These are phyloP conservation scores for Penicillium salamii DNA, from an alignment of 495 filamentous ascomycete genomes.

Conservation along the genomic window DNA sequence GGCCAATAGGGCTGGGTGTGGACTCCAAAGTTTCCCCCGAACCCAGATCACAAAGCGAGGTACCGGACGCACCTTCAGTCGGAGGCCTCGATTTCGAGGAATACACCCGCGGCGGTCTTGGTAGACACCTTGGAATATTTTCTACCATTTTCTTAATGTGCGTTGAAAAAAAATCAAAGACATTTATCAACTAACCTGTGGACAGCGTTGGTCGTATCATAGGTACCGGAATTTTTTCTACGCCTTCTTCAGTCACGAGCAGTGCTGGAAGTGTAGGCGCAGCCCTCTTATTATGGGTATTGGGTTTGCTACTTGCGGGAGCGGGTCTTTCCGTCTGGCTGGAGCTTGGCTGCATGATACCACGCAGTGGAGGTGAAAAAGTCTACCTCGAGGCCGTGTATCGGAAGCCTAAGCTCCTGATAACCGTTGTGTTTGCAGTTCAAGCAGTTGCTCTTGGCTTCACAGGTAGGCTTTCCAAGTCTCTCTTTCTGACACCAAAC, in stretches of 20 bases:
- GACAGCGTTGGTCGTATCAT: slow-evolving; percentile 60
- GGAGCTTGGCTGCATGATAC: slow-evolving; percentile 68
- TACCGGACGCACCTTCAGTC: not conserved
- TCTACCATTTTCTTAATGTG: slow-evolving; percentile 46
- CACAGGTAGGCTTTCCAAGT: slow-evolving; percentile 34
- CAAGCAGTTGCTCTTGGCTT: slow-evolving; percentile 66
- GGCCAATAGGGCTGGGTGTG: no score
- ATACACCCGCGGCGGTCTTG: slow-evolving; percentile 12
- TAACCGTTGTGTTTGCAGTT: slow-evolving; percentile 60
- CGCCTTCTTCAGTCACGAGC: slow-evolving; percentile 57
- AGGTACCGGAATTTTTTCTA: slow-evolving; percentile 70
- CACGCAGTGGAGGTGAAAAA: slow-evolving; percentile 64
- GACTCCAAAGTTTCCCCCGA: no score
- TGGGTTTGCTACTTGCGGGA: slow-evolving; percentile 55
- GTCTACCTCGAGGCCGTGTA: slow-evolving; percentile 74
- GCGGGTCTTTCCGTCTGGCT: slow-evolving; percentile 58
- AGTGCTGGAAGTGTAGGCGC: slow-evolving; percentile 66
- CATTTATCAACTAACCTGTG: slow-evolving; percentile 1
- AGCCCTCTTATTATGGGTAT: slow-evolving; percentile 58
- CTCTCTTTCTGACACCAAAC: not conserved
- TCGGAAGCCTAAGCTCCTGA: slow-evolving; percentile 59
- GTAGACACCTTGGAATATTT: slow-evolving; percentile 37
- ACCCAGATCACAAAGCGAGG: no score
- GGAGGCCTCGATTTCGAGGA: slow-evolving; percentile 12
- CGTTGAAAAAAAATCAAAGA: not conserved